Evolutionary conservation across 257 asterid genomes (phyloP), one percentile per base, ranked within the genome.

Genomic region (Anisodus acutangulus): DNA sequence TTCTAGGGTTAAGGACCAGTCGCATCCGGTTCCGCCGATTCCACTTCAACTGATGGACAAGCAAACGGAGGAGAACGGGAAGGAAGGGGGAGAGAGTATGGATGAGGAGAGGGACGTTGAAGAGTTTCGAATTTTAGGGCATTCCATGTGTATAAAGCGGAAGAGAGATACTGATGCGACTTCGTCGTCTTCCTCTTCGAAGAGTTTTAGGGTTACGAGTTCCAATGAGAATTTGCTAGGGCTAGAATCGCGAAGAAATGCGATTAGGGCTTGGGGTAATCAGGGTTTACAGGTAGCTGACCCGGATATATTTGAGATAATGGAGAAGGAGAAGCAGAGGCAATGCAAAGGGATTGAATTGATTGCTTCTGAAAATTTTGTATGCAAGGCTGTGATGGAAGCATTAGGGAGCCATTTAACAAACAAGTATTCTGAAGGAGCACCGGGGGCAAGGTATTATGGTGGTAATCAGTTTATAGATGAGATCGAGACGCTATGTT

Each of bases 351-450:
- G 97, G 85, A 93, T 95, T 81, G 98, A 95, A 86, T 83, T 95
- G 83, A 93, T 95, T 78, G 98, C 98, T 51, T 93, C 97, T 0
- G 97, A 95, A 90, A 95, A 95, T 89, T 95, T 92, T 49, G 96
- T 94, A 58, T 93, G 97, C 87, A 91, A 88, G 85, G 98, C 97
- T 1, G 97, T 93, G 35, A 91, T 92, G 94, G 94, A 93, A 83
- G 98, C 35, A 31, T 31, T 31, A 31, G 35, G 35, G 35, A 31
- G 35, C 35, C 35, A 31, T 31, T 31, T 31, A 83, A 95, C 98
- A 6, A 95, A 95, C 55, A 93, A 95, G 82, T 95, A 95, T 84
- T 95, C 98, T 0, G 98, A 95, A 87, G 98, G 98, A 47, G 85
- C 89, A 90, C 94, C 97, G 0, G 98, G 98, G 37, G 95, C 94